Evolutionary conservation across 208 protist species (phyloP).

Genomic region (Borovskyia barvae): DNA sequence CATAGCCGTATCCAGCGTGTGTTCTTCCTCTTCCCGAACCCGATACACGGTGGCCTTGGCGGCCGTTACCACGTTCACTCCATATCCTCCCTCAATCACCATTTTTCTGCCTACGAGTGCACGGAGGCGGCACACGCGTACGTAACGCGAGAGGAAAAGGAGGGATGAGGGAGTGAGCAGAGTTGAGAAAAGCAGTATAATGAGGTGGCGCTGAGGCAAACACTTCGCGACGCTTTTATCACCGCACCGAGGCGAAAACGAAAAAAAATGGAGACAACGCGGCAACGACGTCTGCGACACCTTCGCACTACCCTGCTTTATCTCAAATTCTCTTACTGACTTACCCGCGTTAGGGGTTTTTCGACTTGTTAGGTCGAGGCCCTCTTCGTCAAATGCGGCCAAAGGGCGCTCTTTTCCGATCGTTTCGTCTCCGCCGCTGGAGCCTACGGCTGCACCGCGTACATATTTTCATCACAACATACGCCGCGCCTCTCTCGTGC

Average conservation of each 20-base stretch:
- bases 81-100: conserved; percentile 86
- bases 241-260: not conserved
- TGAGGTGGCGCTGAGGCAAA: not conserved
- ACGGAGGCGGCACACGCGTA: conserved; percentile 25
- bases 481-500: too few species aligned
- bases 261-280: not conserved
- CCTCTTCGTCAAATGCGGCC: too few species aligned
- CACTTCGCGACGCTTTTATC: not conserved
- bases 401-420: too few species aligned
- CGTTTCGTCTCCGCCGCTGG: too few species aligned
- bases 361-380: not conserved
- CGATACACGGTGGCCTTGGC: conserved; percentile 66
- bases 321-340: conserved; percentile 1
- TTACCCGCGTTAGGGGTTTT: not conserved
- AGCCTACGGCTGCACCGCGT: too few species aligned
- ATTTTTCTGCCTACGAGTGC: conserved; percentile 69
- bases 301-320: not conserved
- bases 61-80: conserved; percentile 62
- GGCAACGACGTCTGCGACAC: not conserved
- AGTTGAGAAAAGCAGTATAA: too few species aligned
- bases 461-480: too few species aligned
- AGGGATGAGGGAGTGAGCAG: too few species aligned
- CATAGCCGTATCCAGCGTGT: conserved; percentile 87
- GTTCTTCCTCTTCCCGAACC: conserved; percentile 78
- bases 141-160: not conserved